Percentiles rank a stretch among this genome's conserved stretches.
Evolutionary conservation across 169 alveolate genomes (phyloP).

Genomic region (Eimeria maxima): DNA sequence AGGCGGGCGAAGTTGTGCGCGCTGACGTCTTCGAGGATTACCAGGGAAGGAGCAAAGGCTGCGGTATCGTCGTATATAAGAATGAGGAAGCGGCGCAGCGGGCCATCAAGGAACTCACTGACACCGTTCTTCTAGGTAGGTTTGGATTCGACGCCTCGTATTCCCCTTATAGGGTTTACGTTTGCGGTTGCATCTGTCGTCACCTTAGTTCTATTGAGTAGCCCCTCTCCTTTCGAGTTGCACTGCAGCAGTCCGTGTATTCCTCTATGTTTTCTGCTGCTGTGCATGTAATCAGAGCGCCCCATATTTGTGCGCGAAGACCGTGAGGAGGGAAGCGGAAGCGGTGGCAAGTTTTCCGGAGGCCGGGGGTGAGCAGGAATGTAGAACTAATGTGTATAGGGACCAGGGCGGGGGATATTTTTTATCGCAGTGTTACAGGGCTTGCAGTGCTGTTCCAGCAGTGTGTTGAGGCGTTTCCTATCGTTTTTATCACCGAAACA

Average conservation of each 20-base stretch:
- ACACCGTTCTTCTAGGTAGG: conserved; percentile 80
- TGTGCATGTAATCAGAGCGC: conserved; percentile 72
- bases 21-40: conserved; percentile 95
- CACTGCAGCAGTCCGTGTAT: neutral
- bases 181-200: neutral
- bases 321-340: conserved; percentile 84
- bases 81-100: conserved; percentile 82
- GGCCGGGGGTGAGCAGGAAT: conserved; percentile 77
- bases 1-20: conserved; percentile 94
- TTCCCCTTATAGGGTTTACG: too few relatives aligned
- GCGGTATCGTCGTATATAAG: conserved; percentile 85
- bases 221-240: neutral
- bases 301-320: conserved; percentile 85
- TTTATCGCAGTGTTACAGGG: neutral
- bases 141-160: neutral
- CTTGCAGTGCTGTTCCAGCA: neutral
- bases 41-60: conserved; percentile 91
- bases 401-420: neutral
- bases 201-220: neutral
- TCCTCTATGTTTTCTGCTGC: neutral
- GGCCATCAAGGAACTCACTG: conserved; percentile 85
- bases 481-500: neutral
- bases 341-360: conserved; percentile 76
- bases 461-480: neutral
- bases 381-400: neutral